These are phyloP conservation scores for Clonostachys solani DNA, from an alignment of 2,329 filamentous ascomycete genomes.

Conservation along the genomic window DNA sequence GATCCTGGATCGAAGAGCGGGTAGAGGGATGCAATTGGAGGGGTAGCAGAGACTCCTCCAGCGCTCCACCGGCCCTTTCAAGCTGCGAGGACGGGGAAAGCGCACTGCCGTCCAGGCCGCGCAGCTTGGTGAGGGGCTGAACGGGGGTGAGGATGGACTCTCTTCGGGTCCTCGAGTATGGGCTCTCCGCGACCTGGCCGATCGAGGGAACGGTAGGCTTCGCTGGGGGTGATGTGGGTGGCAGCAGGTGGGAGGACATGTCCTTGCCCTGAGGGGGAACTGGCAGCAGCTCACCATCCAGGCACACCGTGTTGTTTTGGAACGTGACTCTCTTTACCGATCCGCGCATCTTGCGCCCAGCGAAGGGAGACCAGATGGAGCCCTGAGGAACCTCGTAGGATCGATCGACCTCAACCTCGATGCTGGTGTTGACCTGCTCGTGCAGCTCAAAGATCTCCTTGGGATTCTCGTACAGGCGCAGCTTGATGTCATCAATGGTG, in stretches of 20 bases:
- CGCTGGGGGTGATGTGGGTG: conserved; percentile 53
- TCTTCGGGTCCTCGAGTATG: conserved; percentile 21
- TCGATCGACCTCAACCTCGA: conserved; percentile 74
- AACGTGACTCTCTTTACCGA: conserved; percentile 73
- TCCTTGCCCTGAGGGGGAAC: conserved; percentile 62
- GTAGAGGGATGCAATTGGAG: conserved; percentile 45
- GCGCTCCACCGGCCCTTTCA: conserved; percentile 12
- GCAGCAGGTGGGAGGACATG: conserved; percentile 65
- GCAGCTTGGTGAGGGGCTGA: conserved; percentile 19
- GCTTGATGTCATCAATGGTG: conserved; percentile 69
- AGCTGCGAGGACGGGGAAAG: conserved; percentile 7
- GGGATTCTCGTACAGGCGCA: conserved; percentile 71
- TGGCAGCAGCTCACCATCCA: conserved; percentile 60
- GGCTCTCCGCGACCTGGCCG: conserved; percentile 26
- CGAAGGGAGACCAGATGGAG: conserved; percentile 64
- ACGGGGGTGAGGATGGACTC: conserved; percentile 19
- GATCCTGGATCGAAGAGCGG: conserved; percentile 61
- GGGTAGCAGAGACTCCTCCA: conserved; percentile 41
- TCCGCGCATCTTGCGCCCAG: conserved; percentile 63
- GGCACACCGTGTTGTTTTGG: conserved; percentile 68
- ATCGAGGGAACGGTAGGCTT: conserved; percentile 42
- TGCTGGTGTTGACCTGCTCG: conserved; percentile 67
- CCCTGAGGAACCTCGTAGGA: conserved; percentile 61
- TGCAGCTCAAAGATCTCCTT: conserved; percentile 80
- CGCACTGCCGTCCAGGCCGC: conserved; percentile 14